These are phyloP conservation scores for Aureobasidium mangrovei DNA, from an alignment of 2,329 filamentous ascomycete genomes.

Conservation along the genomic window DNA sequence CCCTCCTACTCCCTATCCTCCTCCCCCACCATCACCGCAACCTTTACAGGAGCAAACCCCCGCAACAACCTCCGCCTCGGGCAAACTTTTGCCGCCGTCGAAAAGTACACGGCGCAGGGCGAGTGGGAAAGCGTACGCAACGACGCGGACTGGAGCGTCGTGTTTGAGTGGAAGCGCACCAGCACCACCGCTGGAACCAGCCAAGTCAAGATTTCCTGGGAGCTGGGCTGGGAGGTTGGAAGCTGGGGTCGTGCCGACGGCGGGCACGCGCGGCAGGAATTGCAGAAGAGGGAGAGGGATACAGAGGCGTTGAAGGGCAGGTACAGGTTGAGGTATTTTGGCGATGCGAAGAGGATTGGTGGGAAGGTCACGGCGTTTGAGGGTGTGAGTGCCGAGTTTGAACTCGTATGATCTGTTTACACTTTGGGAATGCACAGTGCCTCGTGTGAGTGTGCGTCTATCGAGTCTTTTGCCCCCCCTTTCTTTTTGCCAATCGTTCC, in stretches of 20 bases:
- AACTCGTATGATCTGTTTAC: slow-evolving; percentile 21
- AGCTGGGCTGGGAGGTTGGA: slow-evolving; percentile 49
- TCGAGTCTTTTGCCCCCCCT: too few species aligned
- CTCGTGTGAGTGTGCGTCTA: too few species aligned
- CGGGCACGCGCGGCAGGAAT: slow-evolving; percentile 22
- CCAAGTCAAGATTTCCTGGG: slow-evolving; percentile 72
- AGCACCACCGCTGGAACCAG: slow-evolving; percentile 63
- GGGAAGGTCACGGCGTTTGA: slow-evolving; percentile 60
- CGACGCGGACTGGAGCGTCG: slow-evolving; percentile 75
- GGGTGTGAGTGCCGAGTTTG: slow-evolving; percentile 53
- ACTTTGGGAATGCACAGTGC: too few species aligned
- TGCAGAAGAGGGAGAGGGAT: slow-evolving; percentile 1
- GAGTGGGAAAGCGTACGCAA: slow-evolving; percentile 59
- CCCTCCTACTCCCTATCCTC: slow-evolving; percentile 45
- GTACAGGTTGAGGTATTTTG: slow-evolving; percentile 76
- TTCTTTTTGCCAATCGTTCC: too few species aligned
- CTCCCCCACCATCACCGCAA: slow-evolving; percentile 54
- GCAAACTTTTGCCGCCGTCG: slow-evolving; percentile 67
- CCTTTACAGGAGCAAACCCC: slow-evolving; percentile 81
- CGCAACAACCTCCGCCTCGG: slow-evolving; percentile 78
- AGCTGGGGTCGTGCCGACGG: slow-evolving; percentile 18
- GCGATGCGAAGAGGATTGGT: slow-evolving; percentile 63
- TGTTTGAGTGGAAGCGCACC: slow-evolving; percentile 71
- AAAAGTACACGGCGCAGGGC: slow-evolving; percentile 43
- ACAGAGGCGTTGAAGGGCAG: slow-evolving; percentile 41